Percentiles rank a stretch among this genome's conserved stretches.
These are phyloP conservation scores for Botrytis cinerea DNA, from an alignment of 2,329 filamentous ascomycete genomes.

Conservation along the genomic window DNA sequence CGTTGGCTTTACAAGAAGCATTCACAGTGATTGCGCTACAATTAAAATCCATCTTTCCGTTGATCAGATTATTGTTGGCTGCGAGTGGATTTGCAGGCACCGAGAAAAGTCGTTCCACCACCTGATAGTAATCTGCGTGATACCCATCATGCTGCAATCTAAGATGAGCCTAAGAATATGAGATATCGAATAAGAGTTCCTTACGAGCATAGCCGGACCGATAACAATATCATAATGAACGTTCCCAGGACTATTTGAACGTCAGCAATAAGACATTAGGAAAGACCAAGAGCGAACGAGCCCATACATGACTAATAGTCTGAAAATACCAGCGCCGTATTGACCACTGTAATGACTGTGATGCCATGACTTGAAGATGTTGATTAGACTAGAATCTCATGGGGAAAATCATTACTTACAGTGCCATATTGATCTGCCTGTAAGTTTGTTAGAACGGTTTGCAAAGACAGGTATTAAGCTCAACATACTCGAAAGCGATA, in stretches of 20 bases:
- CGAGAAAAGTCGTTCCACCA: conserved; percentile 54
- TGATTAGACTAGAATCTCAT: background rate
- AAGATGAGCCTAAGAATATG: background rate
- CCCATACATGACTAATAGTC: conserved; percentile 61
- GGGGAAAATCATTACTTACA: background rate
- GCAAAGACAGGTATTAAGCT: background rate
- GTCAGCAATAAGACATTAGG: background rate
- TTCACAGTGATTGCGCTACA: conserved; percentile 33
- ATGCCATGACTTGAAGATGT: conserved; percentile 50
- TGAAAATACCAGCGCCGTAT: conserved; percentile 57
- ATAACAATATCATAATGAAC: background rate
- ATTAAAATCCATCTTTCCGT: conserved; percentile 40
- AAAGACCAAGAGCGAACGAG: conserved; percentile 51
- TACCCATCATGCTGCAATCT: background rate
- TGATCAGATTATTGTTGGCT: conserved; percentile 43
- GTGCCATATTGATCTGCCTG: conserved; percentile 47
- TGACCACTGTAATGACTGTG: conserved; percentile 58
- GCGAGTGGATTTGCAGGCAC: conserved; percentile 43
- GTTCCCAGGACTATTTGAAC: background rate
- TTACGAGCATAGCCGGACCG: background rate
- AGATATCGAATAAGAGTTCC: background rate
- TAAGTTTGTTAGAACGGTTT: conserved; percentile 26
- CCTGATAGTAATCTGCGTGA: background rate
- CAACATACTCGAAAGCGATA: conserved; percentile 46
- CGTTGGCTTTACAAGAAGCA: conserved; percentile 38